These are phyloP conservation scores for Termitomyces sp. DNA, from an alignment of 768 basidiomycete species.

Conservation along the genomic window DNA sequence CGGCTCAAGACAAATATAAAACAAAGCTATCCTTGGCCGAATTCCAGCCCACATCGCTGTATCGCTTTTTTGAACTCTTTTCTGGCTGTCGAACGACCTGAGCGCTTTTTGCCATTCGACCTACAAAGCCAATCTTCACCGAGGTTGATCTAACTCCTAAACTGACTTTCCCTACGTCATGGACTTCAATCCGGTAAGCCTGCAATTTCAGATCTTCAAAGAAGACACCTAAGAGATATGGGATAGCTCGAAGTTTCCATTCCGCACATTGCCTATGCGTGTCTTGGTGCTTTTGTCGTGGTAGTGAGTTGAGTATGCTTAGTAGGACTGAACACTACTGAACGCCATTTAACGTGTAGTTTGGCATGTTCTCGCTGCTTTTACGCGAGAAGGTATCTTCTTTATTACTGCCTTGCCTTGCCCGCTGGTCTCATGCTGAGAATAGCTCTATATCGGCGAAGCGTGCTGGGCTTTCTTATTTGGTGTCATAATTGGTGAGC, in stretches of 20 bases:
- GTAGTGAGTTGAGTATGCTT: conserved; percentile 40
- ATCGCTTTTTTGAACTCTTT: conserved; percentile 6
- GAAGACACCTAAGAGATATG: background rate
- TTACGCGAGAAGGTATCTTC: conserved; percentile 81
- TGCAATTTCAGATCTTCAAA: background rate
- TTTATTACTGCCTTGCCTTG: conserved; percentile 10
- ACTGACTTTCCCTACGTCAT: conserved; percentile 25
- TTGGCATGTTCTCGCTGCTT: conserved; percentile 92
- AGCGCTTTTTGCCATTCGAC: conserved; percentile 17
- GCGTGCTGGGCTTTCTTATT: conserved; percentile 94
- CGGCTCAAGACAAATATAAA: conserved; percentile 4
- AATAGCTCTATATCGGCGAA: conserved; percentile 87
- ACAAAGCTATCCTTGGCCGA: background rate
- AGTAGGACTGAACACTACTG: background rate
- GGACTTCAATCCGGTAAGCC: conserved; percentile 44
- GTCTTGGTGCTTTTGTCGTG: conserved; percentile 78
- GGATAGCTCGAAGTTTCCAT: conserved; percentile 55
- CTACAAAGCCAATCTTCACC: conserved; percentile 1
- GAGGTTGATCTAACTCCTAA: background rate
- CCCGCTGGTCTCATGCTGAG: conserved; percentile 3
- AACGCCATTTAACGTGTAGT: conserved; percentile 38
- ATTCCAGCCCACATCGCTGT: background rate
- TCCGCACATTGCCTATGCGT: conserved; percentile 74
- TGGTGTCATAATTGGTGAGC: conserved; percentile 80
- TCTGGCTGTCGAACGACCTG: conserved; percentile 10